Base-by-base conservation (phyloP, 2,329 filamentous ascomycete genomes). In the Ophiocordyceps sinensis region DNA sequence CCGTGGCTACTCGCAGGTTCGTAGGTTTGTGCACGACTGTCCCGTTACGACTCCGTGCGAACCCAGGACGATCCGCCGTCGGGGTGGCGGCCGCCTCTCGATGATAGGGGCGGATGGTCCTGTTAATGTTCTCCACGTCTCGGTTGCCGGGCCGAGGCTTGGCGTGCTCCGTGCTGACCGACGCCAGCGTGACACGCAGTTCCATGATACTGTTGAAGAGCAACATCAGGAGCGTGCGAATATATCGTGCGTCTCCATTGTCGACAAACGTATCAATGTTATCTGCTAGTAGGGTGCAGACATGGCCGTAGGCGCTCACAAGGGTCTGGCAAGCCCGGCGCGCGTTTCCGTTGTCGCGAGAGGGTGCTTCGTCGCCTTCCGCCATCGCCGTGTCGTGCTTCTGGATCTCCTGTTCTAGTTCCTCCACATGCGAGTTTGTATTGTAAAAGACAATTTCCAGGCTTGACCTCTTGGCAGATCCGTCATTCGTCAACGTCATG, bases 181-280 rank as follows among this genome's bases (percentile, higher is more conserved):
- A 56, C 5, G 63, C 59, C 12, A 70, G 59, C 0, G 73, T 76
- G 3, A 74, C 73, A 8, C 76, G 71, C 40, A 81, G 66, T 54
- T 81, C 77, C 68, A 77, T 79, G 44, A 79, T 74, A 56, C 77
- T 79, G 49, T 79, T 79, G 55, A 79, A 81, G 6, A 81, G 64
- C 47, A 75, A 66, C 56, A 78, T 67, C 51, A 81, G 59, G 48
- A 81, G 66, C 3, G 75, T 77, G 37, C 77, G 74, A 52, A 81
- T 77, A 53, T 81, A 81, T 45, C 77, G 70, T 19, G 77, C 75
- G 49, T 81, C 77, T 45, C 74, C 75, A 43, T 79, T 79, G 49
- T 77, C 69, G 42, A 81, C 67, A 51, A 82, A 75, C 2, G 71
- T 70, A 51, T 80, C 74, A 44, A 79, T 74, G 47, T 81, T 79